These are phyloP conservation scores for Nemania diffusa DNA, from an alignment of 2,329 filamentous ascomycete genomes.

Conservation along the genomic window DNA sequence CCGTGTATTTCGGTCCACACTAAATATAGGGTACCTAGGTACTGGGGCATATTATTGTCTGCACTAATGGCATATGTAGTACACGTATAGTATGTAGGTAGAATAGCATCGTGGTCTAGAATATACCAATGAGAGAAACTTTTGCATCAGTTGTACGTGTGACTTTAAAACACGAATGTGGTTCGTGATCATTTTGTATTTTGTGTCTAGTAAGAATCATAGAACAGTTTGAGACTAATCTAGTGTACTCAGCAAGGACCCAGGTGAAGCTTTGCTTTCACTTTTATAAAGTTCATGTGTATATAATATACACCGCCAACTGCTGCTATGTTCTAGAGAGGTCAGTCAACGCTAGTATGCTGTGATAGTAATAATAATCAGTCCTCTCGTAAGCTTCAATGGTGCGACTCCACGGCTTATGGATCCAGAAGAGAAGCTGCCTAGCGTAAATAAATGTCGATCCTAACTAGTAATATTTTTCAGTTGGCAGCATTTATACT, in stretches of 20 bases:
- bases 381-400: conserved; percentile 18
- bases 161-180: not conserved
- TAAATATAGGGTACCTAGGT: not conserved
- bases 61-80: not conserved
- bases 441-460: not conserved
- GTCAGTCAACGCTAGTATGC: not conserved
- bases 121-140: not conserved
- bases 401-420: conserved; percentile 2
- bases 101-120: not conserved
- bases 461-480: too few relatives aligned
- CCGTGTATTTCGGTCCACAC: not conserved
- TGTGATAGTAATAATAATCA: not conserved
- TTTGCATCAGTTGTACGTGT: not conserved
- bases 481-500: too few relatives aligned
- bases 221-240: too few relatives aligned
- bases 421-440: not conserved
- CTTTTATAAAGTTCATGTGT: not conserved
- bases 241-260: too few relatives aligned
- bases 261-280: not conserved
- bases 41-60: not conserved
- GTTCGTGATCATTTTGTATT: not conserved
- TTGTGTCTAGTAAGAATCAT: too few relatives aligned
- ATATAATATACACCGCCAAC: conserved; percentile 4
- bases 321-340: conserved; percentile 1
- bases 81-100: not conserved